phyloP scores from a whole-genome alignment of 2,329 filamentous ascomycete species.

The Diaporthe sp. region DNA sequence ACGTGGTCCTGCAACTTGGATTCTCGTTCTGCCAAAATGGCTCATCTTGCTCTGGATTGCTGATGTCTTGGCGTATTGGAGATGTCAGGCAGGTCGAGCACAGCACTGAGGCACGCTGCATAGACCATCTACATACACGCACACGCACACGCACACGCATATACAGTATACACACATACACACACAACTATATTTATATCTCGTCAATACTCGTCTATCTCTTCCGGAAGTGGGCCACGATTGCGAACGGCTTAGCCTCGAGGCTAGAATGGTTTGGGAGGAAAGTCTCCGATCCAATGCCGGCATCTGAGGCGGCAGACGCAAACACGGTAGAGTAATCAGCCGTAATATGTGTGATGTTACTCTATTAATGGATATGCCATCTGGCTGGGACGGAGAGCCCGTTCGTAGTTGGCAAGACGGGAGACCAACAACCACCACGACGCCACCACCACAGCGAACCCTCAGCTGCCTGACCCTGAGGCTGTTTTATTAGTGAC shows the following conservation, averaged over 20 bases:
- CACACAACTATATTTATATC: constrained; percentile 4
- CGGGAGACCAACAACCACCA: not conserved
- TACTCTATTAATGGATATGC: constrained; percentile 1
- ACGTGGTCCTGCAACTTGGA: not conserved
- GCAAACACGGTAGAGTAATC: constrained; percentile 22
- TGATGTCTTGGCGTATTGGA: constrained; percentile 13
- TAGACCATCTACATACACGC: not conserved
- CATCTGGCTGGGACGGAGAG: not conserved
- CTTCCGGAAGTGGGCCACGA: constrained; percentile 19
- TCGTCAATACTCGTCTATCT: constrained; percentile 12
- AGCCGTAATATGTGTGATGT: constrained; percentile 12
- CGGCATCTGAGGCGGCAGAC: constrained; percentile 27
- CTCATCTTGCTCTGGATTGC: constrained; percentile 31
- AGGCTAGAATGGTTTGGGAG: constrained; percentile 17
- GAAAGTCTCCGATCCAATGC: constrained; percentile 29
- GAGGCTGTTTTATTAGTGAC: not conserved
- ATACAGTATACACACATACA: not conserved
- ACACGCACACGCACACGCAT: too few species aligned
- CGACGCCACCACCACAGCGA: not conserved
- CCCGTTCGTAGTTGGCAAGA: not conserved
- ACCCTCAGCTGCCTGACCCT: not conserved
- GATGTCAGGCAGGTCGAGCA: not conserved
- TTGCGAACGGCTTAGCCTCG: constrained; percentile 27
- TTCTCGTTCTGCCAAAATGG: constrained; percentile 15
- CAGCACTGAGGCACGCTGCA: not conserved